phyloP scores from a whole-genome alignment of 139 green algal genomes.

The Closterium sp. region DNA sequence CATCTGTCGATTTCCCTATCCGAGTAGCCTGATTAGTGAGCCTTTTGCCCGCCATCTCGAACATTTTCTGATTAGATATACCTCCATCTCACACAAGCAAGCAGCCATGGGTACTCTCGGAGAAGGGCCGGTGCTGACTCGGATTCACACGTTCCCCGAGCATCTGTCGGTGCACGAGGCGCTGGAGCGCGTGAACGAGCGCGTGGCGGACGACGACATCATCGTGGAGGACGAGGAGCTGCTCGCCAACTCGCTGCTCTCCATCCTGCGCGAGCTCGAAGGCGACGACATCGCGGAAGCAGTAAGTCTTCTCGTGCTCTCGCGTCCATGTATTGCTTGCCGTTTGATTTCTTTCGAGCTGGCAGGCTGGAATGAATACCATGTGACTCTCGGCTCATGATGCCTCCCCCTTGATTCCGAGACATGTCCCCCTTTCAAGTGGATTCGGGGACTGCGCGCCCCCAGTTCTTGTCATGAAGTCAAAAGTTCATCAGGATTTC shows the following conservation, averaged over 20 bases:
- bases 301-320: not conserved
- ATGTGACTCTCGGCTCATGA: not conserved
- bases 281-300: slow-evolving; percentile 13
- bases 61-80: too few relatives aligned
- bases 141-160: not conserved
- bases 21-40: too few relatives aligned
- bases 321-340: not conserved
- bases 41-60: too few relatives aligned
- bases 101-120: not conserved
- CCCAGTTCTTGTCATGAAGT: too few relatives aligned
- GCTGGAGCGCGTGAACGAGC: slow-evolving; percentile 9
- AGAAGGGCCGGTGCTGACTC: not conserved
- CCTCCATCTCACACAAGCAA: not conserved
- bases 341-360: not conserved
- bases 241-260: slow-evolving; percentile 21
- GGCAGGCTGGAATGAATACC: too few relatives aligned
- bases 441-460: too few relatives aligned
- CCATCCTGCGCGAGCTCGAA: slow-evolving; percentile 29
- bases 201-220: slow-evolving; percentile 39
- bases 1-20: too few relatives aligned
- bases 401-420: not conserved
- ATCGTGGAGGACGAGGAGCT: slow-evolving; percentile 42
- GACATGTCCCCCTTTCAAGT: too few relatives aligned
- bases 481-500: too few relatives aligned
- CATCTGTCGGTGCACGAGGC: slow-evolving; percentile 8